Percentiles rank a stretch among this genome's conserved stretches.
Evolutionary conservation across 495 filamentous ascomycete genomes (phyloP).

Genomic region (Amphirosellinia nigrospora): DNA sequence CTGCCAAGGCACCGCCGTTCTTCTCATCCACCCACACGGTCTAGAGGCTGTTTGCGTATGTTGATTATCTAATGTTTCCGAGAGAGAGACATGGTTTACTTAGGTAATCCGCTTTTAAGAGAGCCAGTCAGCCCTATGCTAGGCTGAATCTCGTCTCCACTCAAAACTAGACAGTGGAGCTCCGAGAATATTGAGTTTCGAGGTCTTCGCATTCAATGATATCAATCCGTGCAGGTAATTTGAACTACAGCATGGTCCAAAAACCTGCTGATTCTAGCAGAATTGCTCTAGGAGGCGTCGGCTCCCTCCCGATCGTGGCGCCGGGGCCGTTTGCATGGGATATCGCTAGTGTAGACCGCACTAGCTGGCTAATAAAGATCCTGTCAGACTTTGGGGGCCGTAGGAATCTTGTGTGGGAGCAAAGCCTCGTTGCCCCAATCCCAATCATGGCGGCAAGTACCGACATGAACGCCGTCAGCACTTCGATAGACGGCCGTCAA

Average conservation of each 20-base stretch:
- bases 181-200: not conserved
- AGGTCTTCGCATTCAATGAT: constrained; percentile 1
- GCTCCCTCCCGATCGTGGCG: constrained; percentile 27
- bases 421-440: constrained; percentile 18
- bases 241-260: not conserved
- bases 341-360: not conserved
- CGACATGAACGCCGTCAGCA: not conserved
- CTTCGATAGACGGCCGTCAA: not conserved
- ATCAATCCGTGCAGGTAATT: not conserved
- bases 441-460: constrained; percentile 7
- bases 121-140: constrained; percentile 14
- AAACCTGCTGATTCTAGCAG: not conserved
- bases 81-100: not conserved
- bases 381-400: constrained; percentile 19
- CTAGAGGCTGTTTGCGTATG: not conserved
- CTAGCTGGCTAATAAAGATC: constrained; percentile 10
- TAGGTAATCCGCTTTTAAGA: not conserved
- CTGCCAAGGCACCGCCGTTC: constrained; percentile 11
- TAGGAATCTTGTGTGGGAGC: constrained; percentile 18
- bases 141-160: constrained; percentile 26
- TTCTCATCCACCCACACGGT: not conserved
- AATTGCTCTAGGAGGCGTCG: not conserved
- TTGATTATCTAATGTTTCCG: too few species aligned
- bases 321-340: not conserved
- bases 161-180: constrained; percentile 6